Evolutionary conservation across 768 basidiomycete genomes (phyloP).

Genomic region (Phaffia tasmanica): DNA sequence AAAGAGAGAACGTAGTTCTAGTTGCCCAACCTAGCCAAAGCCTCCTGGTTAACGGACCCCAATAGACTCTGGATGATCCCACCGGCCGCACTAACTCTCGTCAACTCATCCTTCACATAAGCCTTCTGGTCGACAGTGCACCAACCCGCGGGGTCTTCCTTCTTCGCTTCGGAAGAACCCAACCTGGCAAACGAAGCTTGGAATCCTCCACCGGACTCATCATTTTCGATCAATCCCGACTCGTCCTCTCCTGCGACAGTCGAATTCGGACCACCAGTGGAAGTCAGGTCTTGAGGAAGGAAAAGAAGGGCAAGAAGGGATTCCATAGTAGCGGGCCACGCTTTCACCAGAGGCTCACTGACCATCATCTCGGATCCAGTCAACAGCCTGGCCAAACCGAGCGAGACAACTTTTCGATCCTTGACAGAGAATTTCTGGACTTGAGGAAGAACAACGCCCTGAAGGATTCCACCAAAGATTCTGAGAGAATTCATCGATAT

Average conservation of each 20-base stretch:
- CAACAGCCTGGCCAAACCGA: slow-evolving; percentile 68
- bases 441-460: slow-evolving; percentile 67
- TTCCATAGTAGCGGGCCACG: slow-evolving; percentile 61
- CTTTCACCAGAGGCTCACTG: slow-evolving; percentile 49
- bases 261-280: slow-evolving; percentile 29
- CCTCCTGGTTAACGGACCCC: not conserved
- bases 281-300: slow-evolving; percentile 55
- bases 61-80: slow-evolving; percentile 3
- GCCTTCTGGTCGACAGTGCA: slow-evolving; percentile 21
- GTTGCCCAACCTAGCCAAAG: not conserved
- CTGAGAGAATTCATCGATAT: slow-evolving; percentile 34
- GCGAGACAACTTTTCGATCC: slow-evolving; percentile 71
- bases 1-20: not conserved
- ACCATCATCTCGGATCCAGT: slow-evolving; percentile 63
- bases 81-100: not conserved
- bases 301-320: slow-evolving; percentile 65
- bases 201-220: slow-evolving; percentile 73
- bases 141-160: slow-evolving; percentile 46
- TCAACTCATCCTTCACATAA: slow-evolving; percentile 16
- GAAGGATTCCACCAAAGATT: slow-evolving; percentile 68
- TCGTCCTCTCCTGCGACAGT: slow-evolving; percentile 43
- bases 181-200: slow-evolving; percentile 88
- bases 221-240: slow-evolving; percentile 57
- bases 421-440: slow-evolving; percentile 65
- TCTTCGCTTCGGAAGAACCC: slow-evolving; percentile 59